Evolutionary conservation across 163 green algal genomes (phyloP), one percentile per base, ranked within the genome.

Genomic region (Chlamydomonas reinhardtii): DNA sequence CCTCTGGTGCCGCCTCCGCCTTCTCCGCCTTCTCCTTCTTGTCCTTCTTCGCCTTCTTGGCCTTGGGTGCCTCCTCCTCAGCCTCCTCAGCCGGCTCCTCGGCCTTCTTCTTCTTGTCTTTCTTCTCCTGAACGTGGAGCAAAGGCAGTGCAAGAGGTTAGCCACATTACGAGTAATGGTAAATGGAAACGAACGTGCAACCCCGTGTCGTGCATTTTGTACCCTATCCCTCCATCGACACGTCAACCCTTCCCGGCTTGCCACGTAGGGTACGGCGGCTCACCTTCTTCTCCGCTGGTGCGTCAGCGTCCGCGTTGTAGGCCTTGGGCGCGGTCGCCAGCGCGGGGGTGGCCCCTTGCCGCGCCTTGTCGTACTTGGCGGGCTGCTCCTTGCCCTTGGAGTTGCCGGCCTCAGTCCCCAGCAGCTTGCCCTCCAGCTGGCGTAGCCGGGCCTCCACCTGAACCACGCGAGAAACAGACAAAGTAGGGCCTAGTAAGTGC

Each of bases 281-380:
- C 76, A 88, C 72, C 52, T 69, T 86, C 70, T 78, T 87, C 72
- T 86, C 77, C 74, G 76, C 85, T 79, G 69, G 80, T 48, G 91
- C 81, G 11, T 99, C 98, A 1, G 96, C 97, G 52, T 95, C 98
- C 14, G 95, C 89, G 84, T 99, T 98, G 94, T 99, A 99, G 2
- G 94, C 94, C 86, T 95, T 94, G 35, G 93, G 75, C 54, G 85
- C 66, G 3, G 90, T 92, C 20, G 93, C 75, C 31, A 98, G 70
- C 19, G 88, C 90, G 4, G 91, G 80, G n/a, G 59, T 82, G 27
- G 83, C 73, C 52, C 85, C 93, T 83, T 95, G 90, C 74, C 89
- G 90, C 17, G 84, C 61, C 22, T 94, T 92, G 71, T 98, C 92
- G 84, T 99, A 97, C 86, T 96, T 96, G n/a, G 91, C 81, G 17